Conservation (phyloP, 2,329 filamentous ascomycete genomes). For the Fusarium sp. region DNA sequence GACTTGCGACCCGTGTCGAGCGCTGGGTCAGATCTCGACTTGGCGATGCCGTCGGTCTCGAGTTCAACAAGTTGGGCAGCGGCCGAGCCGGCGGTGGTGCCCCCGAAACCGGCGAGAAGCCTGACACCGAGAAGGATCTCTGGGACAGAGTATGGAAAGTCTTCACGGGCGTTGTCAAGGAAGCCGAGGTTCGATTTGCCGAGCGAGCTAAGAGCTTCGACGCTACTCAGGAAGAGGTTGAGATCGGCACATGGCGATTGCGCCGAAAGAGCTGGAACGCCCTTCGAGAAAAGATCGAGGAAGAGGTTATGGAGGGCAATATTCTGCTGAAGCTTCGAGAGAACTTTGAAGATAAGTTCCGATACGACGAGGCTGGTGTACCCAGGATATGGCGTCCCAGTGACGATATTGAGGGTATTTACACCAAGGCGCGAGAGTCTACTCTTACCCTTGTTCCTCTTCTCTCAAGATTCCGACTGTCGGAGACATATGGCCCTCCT, state of each 20-base stretch:
- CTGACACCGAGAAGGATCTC: constrained; percentile 79
- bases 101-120: constrained; percentile 79
- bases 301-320: constrained; percentile 98
- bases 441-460: constrained; percentile 92
- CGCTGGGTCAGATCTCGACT: constrained; percentile 91
- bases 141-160: constrained; percentile 96
- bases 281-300: constrained; percentile 88
- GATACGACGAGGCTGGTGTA: constrained; percentile 94
- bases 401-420: constrained; percentile 96
- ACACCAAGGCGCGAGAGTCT: constrained; percentile 90
- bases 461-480: constrained; percentile 82
- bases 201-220: constrained; percentile 94
- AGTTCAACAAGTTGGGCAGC: constrained; percentile 96
- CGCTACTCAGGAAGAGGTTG: constrained; percentile 88
- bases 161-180: constrained; percentile 82
- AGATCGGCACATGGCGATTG: constrained; percentile 90
- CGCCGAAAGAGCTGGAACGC: constrained; percentile 95
- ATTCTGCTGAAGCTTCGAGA: constrained; percentile 93
- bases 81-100: constrained; percentile 84
- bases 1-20: constrained; percentile 89
- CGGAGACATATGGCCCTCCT: constrained; percentile 77
- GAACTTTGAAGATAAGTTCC: constrained; percentile 99
- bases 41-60: constrained; percentile 85
- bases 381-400: constrained; percentile 96
- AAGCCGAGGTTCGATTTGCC: constrained; percentile 86